phyloP scores from a whole-genome alignment of 2,329 filamentous ascomycete genomes.

The Penicillium verrucosum region DNA sequence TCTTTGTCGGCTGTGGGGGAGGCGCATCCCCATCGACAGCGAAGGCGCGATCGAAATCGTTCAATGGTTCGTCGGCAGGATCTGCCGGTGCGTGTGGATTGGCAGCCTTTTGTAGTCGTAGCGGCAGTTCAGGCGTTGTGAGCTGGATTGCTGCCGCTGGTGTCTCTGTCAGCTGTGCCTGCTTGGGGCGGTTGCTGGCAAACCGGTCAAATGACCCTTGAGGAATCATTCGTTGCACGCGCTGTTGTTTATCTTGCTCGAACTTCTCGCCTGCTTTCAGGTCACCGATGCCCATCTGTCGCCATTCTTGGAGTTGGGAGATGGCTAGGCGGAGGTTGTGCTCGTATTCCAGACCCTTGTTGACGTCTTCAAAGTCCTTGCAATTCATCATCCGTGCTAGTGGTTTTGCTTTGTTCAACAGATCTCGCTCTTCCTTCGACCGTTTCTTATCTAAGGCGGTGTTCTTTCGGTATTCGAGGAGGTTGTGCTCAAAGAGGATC shows the following conservation, averaged over 20 bases:
- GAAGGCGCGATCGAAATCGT: slow-evolving; percentile 54
- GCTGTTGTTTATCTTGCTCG: slow-evolving; percentile 77
- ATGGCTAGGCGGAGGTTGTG: slow-evolving; percentile 89
- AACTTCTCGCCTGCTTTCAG: slow-evolving; percentile 86
- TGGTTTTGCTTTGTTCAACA: slow-evolving; percentile 90
- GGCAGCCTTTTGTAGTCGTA: slow-evolving; percentile 52
- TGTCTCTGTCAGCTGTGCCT: slow-evolving; percentile 66
- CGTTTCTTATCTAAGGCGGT: slow-evolving; percentile 86
- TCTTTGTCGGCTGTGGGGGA: slow-evolving; percentile 41
- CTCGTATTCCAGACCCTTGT: slow-evolving; percentile 82
- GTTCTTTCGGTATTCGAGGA: slow-evolving; percentile 92
- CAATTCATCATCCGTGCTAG: slow-evolving; percentile 97
- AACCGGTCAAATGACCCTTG: slow-evolving; percentile 84
- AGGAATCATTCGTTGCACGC: slow-evolving; percentile 63
- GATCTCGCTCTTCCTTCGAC: slow-evolving; percentile 89
- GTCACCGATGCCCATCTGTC: slow-evolving; percentile 76
- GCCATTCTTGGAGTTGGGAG: slow-evolving; percentile 88
- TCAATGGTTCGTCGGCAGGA: slow-evolving; percentile 37
- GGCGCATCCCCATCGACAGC: slow-evolving; percentile 49
- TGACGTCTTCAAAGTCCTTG: slow-evolving; percentile 81
- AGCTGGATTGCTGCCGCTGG: slow-evolving; percentile 72
- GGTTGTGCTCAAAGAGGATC: slow-evolving; percentile 90
- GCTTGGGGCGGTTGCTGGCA: slow-evolving; percentile 67
- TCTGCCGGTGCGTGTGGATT: slow-evolving; percentile 28
- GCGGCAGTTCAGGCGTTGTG: slow-evolving; percentile 73